Base-by-base conservation (phyloP, 176 grass and related monocot species). In the Ensete glaucum region DNA sequence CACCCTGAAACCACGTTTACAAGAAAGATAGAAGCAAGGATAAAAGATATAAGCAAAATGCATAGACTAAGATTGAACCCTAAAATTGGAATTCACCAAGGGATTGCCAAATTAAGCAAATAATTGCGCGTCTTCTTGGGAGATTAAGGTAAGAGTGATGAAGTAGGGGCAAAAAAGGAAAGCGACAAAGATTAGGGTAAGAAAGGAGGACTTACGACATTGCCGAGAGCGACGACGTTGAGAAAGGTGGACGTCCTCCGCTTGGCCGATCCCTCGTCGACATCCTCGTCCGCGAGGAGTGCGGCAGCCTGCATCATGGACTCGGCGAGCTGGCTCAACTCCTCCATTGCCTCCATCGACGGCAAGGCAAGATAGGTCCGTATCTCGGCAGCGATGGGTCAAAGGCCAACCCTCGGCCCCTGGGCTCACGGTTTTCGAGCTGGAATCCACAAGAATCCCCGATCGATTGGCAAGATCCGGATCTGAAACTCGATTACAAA, bases 191-290 rank as follows among this genome's bases (percentile, higher is more conserved):
- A 48, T 11, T 26, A 67, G 55, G 71, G 79, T 49, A 11, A 72
- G 49, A 25, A 52, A 86, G 48, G 21, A n/a, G 21, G 14, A 87
- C 94, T 83, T 88, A 99, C 95, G 69, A 99, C 86, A 89, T 99
- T 94, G 88, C 95, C 95, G 62, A 99, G 95, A 34, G 76, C 84
- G 69, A 99, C 82, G 72, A 92, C 91, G 87, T 94, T 91, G 80
- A 99, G 88, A 74, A 94, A 94, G 73, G 95, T 99, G 71, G 95
- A 89, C 3, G 83, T 82, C 69, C 95, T 75, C 76, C 81, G n/a
- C 22, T 91, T 67, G 69, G 79, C 76, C 52, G 88, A 54, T 15
- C 72, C 34, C 23, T 82, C 84, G 64, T 94, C 95, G 5, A 88
- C 67, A 81, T 99, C 95, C 54, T 94, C 95, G 75, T 94, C 90